Evolutionary conservation across 345 rosid species (phyloP).

Genomic region (Ceriops tagal): DNA sequence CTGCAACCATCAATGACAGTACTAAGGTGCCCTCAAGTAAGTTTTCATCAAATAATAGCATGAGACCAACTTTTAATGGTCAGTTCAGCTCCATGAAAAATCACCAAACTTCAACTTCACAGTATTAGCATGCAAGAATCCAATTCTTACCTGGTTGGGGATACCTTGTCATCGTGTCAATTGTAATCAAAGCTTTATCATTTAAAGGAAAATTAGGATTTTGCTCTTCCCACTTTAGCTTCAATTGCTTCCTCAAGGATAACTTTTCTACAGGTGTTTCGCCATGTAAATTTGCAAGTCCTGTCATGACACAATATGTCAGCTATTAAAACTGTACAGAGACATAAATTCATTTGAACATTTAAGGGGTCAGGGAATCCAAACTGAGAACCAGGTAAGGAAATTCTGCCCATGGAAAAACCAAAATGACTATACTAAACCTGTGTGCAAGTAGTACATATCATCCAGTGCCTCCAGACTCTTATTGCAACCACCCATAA

Average conservation of each 20-base stretch:
- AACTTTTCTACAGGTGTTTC: slow-evolving; percentile 63
- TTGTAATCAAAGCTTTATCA: slow-evolving; percentile 49
- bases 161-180: slow-evolving; percentile 45
- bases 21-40: neutral
- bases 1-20: too few relatives aligned
- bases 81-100: neutral
- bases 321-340: slow-evolving; percentile 11
- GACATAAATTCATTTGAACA: neutral
- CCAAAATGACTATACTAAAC: slow-evolving; percentile 31
- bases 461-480: slow-evolving; percentile 94
- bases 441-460: slow-evolving; percentile 85
- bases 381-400: slow-evolving; percentile 1
- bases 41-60: neutral
- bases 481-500: slow-evolving; percentile 93
- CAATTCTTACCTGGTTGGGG: slow-evolving; percentile 45
- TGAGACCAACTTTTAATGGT: neutral
- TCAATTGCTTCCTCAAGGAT: slow-evolving; percentile 87
- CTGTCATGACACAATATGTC: slow-evolving; percentile 31
- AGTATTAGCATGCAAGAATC: neutral
- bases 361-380: slow-evolving; percentile 9
- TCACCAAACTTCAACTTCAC: neutral
- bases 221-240: slow-evolving; percentile 85
- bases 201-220: slow-evolving; percentile 40
- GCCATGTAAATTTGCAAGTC: slow-evolving; percentile 46
- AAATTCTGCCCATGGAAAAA: slow-evolving; percentile 7